phyloP scores from a whole-genome alignment of 2,329 filamentous ascomycete species.

The Fusarium nelsonii region DNA sequence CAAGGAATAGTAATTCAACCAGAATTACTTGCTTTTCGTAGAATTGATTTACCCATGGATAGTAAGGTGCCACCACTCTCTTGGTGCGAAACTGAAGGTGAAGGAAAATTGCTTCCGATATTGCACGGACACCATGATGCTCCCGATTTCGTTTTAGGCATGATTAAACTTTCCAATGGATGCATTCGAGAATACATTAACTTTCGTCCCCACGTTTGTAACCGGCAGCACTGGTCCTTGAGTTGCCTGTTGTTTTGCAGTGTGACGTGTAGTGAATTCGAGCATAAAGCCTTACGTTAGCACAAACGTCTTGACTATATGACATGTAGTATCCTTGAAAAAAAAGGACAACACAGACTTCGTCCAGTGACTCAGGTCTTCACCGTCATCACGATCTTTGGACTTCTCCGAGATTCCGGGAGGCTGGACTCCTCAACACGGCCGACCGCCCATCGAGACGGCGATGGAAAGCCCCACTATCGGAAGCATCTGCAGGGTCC shows the following conservation, averaged over 20 bases:
- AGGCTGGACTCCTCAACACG: slow-evolving; percentile 15
- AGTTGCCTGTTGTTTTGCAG: not conserved
- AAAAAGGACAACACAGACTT: not conserved
- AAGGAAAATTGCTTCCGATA: slow-evolving; percentile 5
- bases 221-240: not conserved
- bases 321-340: not conserved
- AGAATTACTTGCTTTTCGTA: not conserved
- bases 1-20: slow-evolving; percentile 9
- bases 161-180: not conserved
- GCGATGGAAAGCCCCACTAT: slow-evolving; percentile 24
- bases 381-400: not conserved
- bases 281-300: not conserved
- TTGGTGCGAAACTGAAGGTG: slow-evolving; percentile 24
- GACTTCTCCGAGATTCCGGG: slow-evolving; percentile 22
- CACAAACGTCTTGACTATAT: not conserved
- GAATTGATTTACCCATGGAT: not conserved
- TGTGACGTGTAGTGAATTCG: not conserved
- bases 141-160: not conserved
- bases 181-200: slow-evolving; percentile 4
- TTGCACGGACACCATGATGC: slow-evolving; percentile 14
- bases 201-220: not conserved
- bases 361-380: not conserved
- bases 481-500: slow-evolving; percentile 31
- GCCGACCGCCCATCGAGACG: slow-evolving; percentile 22
- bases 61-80: slow-evolving; percentile 9